Evolutionary conservation across 2,329 filamentous ascomycete genomes (phyloP), one percentile per base, ranked within the genome.

Genomic region (Penicillium oxalicum): DNA sequence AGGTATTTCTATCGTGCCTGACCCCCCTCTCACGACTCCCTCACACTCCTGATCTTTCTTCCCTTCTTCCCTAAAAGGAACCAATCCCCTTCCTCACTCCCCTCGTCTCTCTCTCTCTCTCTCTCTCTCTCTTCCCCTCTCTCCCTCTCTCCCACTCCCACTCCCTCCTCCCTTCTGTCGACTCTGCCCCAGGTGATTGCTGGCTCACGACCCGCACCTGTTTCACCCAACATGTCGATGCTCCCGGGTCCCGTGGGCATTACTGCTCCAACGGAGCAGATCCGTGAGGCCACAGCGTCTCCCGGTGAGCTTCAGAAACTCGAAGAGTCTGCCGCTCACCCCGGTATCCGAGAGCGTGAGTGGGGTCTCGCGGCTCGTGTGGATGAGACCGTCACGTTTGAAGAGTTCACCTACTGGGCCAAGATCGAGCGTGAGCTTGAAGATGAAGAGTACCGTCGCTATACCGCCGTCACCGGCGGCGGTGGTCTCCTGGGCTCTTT

Each of bases 331-430:
- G 44, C 40, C 29, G 7, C 13, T n/a, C 41, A 50, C 28, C 28
- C 35, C 2, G 46, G 44, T 5, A 44, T 54, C 5, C 52, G 45
- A 13, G 48, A 54, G 24, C 59, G 59, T 26, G 29, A 45, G 8
- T 62, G 58, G 55, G 60, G 60, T 38, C 43, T 61, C 18, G 51
- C 51, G 32, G 60, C 60, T 6, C 60, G 60, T 47, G 28, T 49
- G 28, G 60, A 62, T 37, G 50, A 49, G 13, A 58, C 50, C 26
- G 60, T 62, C 24, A 59, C 59, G 33, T 62, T 56, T 26, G 56
- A 59, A 13, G 56, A 59, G 40, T 56, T 45, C 38, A 45, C 46
- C 18, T 56, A 55, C 45, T 59, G 56, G 56, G 56, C 56, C 13
- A 52, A 59, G 45, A 42, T 57, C 13, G 55, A 59, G 46, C 56